Evolutionary conservation across 495 filamentous ascomycete species (phyloP), one percentile per base, ranked within the genome.

Genomic region (Aspergillus cavernicola): DNA sequence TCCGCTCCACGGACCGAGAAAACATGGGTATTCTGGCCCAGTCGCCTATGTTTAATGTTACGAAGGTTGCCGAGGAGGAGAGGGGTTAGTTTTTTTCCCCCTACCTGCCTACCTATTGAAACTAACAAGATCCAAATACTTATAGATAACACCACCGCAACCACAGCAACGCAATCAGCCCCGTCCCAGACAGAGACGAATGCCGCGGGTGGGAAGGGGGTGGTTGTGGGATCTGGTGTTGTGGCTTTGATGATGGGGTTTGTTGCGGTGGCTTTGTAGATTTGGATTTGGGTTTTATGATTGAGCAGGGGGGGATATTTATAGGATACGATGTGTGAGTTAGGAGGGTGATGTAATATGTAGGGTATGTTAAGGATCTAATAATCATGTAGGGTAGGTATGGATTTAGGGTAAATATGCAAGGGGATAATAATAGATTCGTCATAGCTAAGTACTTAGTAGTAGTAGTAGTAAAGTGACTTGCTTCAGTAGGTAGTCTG

Each of bases 11-110:
- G 37, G 44, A 53, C 31, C 36, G 48, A 19, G 19, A 61, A 36
- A 71, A 68, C 52, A 62, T 49, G 51, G 67, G 67, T 38, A 68
- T 71, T 38, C 59, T 71, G 23, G 66, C 64, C 15, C 67, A 71
- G 52, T 66, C 64, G n/a, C 28, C 53, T 8, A 52, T 57, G 45
- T 71, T 71, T 50, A 64, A 64, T 22, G 62, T 68, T 9, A 64
- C 57, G n/a, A 50, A 53, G 12, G 58, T 57, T 18, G 55, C 57
- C 12, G 42, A 59, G 11, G 38, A 48, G 35, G 49, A 57, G 41
- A 52, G 50, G 31, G 42, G 61, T 64, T 56, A 64, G 61, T 20
- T 20, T 15, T 40, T 37, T n/a, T 28, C 50, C 44, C 10, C 32
- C 37, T 12, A 6, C 3, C 18, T n/a, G n/a, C n/a, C n/a, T n/a